A percentile compares a stretch with the other conserved stretches of the same genome.
These are phyloP conservation scores for Gyromitra esculenta DNA, from an alignment of 2,329 filamentous ascomycete species.

Conservation along the genomic window DNA sequence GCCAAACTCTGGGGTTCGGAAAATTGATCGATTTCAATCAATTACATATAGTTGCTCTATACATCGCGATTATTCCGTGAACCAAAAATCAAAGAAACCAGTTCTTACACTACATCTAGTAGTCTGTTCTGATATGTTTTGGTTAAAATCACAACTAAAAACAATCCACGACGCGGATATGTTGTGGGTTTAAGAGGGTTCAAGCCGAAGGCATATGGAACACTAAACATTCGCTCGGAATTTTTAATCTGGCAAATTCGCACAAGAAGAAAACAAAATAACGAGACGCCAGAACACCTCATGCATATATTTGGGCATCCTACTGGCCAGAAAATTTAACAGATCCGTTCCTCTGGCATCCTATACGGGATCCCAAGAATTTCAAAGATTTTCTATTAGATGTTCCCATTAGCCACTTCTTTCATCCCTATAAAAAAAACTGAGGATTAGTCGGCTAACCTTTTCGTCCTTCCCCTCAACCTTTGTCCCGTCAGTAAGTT, in stretches of 20 bases:
- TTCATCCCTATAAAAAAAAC: background rate
- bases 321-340: conserved; percentile 61
- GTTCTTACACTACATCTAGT: no score
- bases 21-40: no score
- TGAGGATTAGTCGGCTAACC: conserved; percentile 30
- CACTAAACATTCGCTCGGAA: background rate
- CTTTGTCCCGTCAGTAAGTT: conserved; percentile 73
- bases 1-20: no score
- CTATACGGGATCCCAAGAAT: conserved; percentile 85
- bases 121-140: no score
- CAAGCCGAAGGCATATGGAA: background rate
- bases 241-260: background rate
- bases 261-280: background rate
- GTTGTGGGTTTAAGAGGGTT: no score
- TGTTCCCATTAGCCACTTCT: background rate
- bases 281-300: background rate
- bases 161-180: no score
- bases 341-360: conserved; percentile 78
- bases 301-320: background rate
- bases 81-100: no score
- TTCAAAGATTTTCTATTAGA: conserved; percentile 75
- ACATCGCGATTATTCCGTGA: no score
- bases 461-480: conserved; percentile 79
- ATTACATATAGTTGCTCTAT: no score
- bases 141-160: no score